Conservation (phyloP, 2,329 filamentous ascomycete genomes). For the Penicillium olsonii region DNA sequence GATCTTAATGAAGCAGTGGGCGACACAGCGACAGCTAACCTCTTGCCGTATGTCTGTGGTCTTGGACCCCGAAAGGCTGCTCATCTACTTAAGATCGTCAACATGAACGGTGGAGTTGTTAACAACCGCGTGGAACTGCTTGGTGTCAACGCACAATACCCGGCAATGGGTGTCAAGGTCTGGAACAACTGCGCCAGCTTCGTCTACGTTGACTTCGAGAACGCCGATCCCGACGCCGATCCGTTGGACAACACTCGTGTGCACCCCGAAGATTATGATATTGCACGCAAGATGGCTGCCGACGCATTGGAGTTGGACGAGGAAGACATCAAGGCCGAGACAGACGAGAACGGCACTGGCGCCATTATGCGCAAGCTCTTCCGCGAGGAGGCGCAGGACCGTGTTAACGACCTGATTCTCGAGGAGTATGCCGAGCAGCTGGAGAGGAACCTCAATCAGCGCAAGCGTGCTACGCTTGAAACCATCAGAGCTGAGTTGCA, state of each 20-base stretch:
- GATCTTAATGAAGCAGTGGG: slow-evolving; percentile 89
- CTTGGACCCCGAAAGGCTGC: slow-evolving; percentile 90
- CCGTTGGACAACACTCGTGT: slow-evolving; percentile 96
- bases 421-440: slow-evolving; percentile 97
- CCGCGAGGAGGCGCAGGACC: slow-evolving; percentile 88
- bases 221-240: slow-evolving; percentile 78
- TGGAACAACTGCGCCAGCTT: slow-evolving; percentile 98
- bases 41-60: slow-evolving; percentile 88
- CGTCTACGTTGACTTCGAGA: slow-evolving; percentile 83
- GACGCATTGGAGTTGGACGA: slow-evolving; percentile 96
- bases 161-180: slow-evolving; percentile 83
- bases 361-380: slow-evolving; percentile 95
- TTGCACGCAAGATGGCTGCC: slow-evolving; percentile 96
- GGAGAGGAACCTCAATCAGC: slow-evolving; percentile 87
- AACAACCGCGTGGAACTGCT: slow-evolving; percentile 84
- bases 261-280: slow-evolving; percentile 96
- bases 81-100: slow-evolving; percentile 83
- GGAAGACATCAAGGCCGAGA: slow-evolving; percentile 94
- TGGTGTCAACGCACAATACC: slow-evolving; percentile 78
- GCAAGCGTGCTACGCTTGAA: slow-evolving; percentile 92
- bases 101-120: slow-evolving; percentile 83
- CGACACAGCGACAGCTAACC: slow-evolving; percentile 78
- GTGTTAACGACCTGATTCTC: slow-evolving; percentile 91
- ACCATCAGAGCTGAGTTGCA: slow-evolving; percentile 93
- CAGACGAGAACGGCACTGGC: slow-evolving; percentile 82